Conservation (phyloP, 1,139 yeast species). For the Kurtzmaniella natalensis region DNA sequence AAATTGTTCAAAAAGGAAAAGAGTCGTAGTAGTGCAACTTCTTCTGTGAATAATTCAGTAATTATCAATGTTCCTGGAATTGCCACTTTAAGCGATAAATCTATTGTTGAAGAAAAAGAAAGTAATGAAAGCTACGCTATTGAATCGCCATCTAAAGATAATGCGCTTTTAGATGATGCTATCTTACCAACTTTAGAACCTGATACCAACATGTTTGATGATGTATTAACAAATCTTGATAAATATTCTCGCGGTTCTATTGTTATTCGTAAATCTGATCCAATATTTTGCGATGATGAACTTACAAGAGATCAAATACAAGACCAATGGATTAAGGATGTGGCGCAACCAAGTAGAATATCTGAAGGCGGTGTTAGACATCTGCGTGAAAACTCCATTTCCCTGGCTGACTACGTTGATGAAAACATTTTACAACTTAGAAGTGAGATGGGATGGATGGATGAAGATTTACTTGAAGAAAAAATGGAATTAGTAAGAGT, state of each 20-base stretch:
- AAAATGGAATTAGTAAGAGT: background rate
- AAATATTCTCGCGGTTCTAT: conserved; percentile 9
- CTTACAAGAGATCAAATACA: conserved; percentile 39
- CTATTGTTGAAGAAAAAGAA: too few species aligned
- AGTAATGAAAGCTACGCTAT: too few species aligned
- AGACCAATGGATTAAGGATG: conserved; percentile 36
- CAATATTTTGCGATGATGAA: conserved; percentile 42
- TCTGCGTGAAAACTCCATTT: background rate
- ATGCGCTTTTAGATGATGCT: background rate
- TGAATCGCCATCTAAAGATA: background rate
- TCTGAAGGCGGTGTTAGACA: background rate
- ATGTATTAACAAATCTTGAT: conserved; percentile 27
- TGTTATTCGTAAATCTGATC: conserved; percentile 15
- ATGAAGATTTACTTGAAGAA: conserved; percentile 1
- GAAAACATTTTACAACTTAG: conserved; percentile 1
- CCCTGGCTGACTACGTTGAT: conserved; percentile 1
- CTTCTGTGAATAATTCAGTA: conserved; percentile 2
- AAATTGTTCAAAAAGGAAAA: conserved; percentile 11
- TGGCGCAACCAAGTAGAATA: background rate
- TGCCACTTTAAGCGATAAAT: too few species aligned
- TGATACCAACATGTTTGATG: conserved; percentile 31
- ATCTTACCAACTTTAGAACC: conserved; percentile 28
- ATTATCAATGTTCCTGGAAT: too few species aligned
- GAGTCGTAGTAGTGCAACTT: conserved; percentile 10
- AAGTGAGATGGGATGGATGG: conserved; percentile 3